A percentile compares a stretch with the other conserved stretches of the same genome.
Conservation (phyloP, 164 flowering plant genomes). For the Stephania yunnanensis region DNA sequence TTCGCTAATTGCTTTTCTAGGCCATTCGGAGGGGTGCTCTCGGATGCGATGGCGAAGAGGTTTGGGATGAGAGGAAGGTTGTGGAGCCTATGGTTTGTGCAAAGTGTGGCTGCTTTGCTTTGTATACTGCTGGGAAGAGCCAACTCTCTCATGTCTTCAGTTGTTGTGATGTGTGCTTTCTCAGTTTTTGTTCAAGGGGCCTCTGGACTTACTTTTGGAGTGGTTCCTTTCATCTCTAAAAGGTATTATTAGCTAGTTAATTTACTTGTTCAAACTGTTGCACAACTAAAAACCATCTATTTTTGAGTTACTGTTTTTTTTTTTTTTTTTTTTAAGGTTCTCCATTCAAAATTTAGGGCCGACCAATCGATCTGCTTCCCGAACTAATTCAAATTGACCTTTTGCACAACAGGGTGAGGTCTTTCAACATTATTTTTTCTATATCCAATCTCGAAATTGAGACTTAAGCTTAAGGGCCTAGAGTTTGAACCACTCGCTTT, state of each 20-base stretch:
- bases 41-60: constrained; percentile 42
- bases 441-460: no score
- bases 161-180: constrained; percentile 46
- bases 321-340: no score
- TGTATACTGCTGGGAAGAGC: constrained; percentile 47
- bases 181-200: constrained; percentile 61
- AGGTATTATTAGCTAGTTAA: constrained; percentile 22
- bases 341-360: no score
- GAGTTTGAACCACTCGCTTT: no score
- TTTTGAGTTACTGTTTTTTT: no score
- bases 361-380: no score
- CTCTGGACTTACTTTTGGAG: constrained; percentile 58
- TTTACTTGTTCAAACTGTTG: background rate
- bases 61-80: constrained; percentile 62
- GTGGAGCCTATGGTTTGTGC: constrained; percentile 59
- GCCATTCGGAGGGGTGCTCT: constrained; percentile 51
- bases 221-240: constrained; percentile 64
- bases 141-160: constrained; percentile 38
- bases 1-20: constrained; percentile 43
- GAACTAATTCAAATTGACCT: no score
- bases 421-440: no score
- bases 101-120: constrained; percentile 45
- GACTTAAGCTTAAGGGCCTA: no score
- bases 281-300: no score
- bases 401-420: no score